Base-by-base conservation (phyloP, 345 rosid genomes). In the Mangifera indica region DNA sequence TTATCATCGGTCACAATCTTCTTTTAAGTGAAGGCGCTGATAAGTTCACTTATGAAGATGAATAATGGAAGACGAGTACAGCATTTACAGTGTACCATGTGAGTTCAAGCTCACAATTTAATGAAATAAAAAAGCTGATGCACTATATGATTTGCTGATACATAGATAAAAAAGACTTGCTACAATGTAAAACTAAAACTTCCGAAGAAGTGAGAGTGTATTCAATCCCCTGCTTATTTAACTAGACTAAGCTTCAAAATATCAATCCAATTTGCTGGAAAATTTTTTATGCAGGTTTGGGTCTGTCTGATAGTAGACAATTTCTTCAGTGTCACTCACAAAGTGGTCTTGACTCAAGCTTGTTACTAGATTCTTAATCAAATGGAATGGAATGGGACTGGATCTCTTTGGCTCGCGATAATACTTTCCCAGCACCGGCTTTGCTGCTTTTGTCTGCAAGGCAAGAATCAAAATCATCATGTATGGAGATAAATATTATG, bases 341-440 rank as follows among this genome's bases (percentile, higher is more conserved):
- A 81, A 92, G 81, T 88, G 96, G 69, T 92, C 96, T 77, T 86
- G 79, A 58, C 68, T 75, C 45, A 90, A 37, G 86, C 95, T 90
- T 48, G 76, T 81, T 1, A 83, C 75, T 15, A 91, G 82, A 80
- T 72, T 83, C 29, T 83, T 79, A 49, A 91, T 64, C 69, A 93
- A 77, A 73, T 91, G 91, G n/a, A 78, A 65, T 10, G 98, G 98
- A 72, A 93, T 62, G 22, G 82, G 84, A 56, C 91, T 93, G 2
- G 94, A 91, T 74, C 78, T 89, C 71, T 79, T 70, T 3, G 98
- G 98, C 72, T 91, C 92, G 10, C 97, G 81, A 67, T 93, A 93
- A 78, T 93, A 93, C 69, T 87, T 87, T 48, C 94, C 98, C 15
- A 93, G 74, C 78, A 93, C 93, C 6, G 83, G 82, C 72, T 87